These are phyloP conservation scores for Penicillium oxalicum DNA, from an alignment of 2,329 filamentous ascomycete species.

Conservation along the genomic window DNA sequence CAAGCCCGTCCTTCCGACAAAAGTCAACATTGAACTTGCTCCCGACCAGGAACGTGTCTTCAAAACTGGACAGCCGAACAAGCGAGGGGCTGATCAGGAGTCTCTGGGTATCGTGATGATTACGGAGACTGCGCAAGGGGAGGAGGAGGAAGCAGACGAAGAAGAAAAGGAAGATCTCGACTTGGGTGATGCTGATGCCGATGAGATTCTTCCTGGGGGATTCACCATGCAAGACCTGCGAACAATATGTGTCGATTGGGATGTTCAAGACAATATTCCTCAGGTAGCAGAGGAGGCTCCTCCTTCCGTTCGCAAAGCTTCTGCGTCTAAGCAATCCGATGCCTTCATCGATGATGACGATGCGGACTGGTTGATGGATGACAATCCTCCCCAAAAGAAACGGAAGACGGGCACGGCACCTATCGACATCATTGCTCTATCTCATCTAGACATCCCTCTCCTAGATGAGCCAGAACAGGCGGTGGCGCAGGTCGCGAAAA, in stretches of 20 bases:
- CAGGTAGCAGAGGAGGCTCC: constrained; percentile 15
- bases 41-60: constrained; percentile 83
- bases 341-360: constrained; percentile 47
- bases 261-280: constrained; percentile 49
- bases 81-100: constrained; percentile 47
- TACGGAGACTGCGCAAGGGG: constrained; percentile 39
- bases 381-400: constrained; percentile 56
- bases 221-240: constrained; percentile 74
- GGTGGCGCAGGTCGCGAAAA: constrained; percentile 67
- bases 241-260: constrained; percentile 83
- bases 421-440: constrained; percentile 45
- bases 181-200: constrained; percentile 49
- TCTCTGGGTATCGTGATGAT: constrained; percentile 52
- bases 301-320: neutral
- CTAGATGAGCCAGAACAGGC: constrained; percentile 75
- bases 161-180: constrained; percentile 48
- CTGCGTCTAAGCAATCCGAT: constrained; percentile 2
- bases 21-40: constrained; percentile 79
- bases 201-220: constrained; percentile 61
- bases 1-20: constrained; percentile 76
- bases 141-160: constrained; percentile 40
- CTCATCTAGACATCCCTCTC: constrained; percentile 60
- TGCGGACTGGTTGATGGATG: constrained; percentile 45
- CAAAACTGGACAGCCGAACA: constrained; percentile 59
- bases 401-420: constrained; percentile 50